Conservation (phyloP, 2,329 filamentous ascomycete species). For the Aspergillus hiratsukae region DNA sequence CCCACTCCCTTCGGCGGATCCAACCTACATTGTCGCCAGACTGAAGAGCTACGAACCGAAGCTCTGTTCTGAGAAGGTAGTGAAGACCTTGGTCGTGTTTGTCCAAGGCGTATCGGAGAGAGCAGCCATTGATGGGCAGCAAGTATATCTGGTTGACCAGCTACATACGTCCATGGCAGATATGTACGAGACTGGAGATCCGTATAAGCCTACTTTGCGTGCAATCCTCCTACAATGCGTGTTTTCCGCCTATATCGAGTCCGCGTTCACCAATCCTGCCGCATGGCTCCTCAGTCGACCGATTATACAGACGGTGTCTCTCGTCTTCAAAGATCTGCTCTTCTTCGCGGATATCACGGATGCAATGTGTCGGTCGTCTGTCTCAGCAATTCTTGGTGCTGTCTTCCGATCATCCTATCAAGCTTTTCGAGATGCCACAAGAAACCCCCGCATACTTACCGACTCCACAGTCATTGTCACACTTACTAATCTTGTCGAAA, state of each 20-base stretch:
- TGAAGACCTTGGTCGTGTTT: conserved; percentile 55
- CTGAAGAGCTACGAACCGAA: conserved; percentile 57
- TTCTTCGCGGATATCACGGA: conserved; percentile 44
- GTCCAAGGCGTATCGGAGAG: conserved; percentile 57
- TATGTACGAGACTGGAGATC: conserved; percentile 39
- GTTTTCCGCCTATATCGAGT: conserved; percentile 55
- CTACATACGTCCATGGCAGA: conserved; percentile 47
- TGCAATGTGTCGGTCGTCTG: conserved; percentile 31
- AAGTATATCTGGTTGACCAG: conserved; percentile 53
- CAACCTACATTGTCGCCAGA: conserved; percentile 58
- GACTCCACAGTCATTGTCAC: conserved; percentile 38
- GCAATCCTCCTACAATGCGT: conserved; percentile 50
- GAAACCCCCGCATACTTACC: conserved; percentile 30
- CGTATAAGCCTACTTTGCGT: conserved; percentile 44
- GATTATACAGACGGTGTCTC: conserved; percentile 46
- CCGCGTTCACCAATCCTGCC: conserved; percentile 40
- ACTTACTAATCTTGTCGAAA: conserved; percentile 37
- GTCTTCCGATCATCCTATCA: conserved; percentile 37
- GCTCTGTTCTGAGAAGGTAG: conserved; percentile 44
- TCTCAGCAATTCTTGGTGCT: conserved; percentile 32
- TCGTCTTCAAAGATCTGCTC: conserved; percentile 42
- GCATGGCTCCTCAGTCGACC: conserved; percentile 53
- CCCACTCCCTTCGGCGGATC: conserved; percentile 56
- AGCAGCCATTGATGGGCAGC: conserved; percentile 55
- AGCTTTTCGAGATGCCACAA: conserved; percentile 34